Base-by-base conservation (phyloP, 2,329 filamentous ascomycete species). In the Aspergillus ochraceus region DNA sequence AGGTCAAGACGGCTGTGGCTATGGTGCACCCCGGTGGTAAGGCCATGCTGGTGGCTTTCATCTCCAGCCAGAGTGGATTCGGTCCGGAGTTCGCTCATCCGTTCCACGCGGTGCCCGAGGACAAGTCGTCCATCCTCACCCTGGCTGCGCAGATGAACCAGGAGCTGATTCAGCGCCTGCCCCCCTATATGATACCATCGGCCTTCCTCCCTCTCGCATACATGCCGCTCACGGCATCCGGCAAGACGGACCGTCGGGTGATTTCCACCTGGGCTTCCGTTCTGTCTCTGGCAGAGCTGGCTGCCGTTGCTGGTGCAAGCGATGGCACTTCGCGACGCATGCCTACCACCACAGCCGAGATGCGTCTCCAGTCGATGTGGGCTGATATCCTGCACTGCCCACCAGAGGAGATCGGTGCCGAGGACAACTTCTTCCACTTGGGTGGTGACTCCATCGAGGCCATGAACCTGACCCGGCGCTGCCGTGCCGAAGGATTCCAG, bases 1-100 rank as follows among this genome's bases (percentile, higher is more conserved):
- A 74, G 6, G 71, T 80, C 0, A 76, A 79, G 19, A 76, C 75
- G 6, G 80, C 82, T 62, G 77, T 82, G 22, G 76, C 81, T 60
- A 58, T 61, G 60, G 57, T 63, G 49, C 46, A 49, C 20, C 58
- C 58, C 1, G 52, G 49, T 10, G 57, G 58, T 29, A 61, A 61
- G 51, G 26, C 59, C 8, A 63, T 61, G 52, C 61, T 65, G n/a
- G 61, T 55, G 12, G 63, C 61, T 12, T 65, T 64, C 46, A 58
- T 64, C 20, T 57, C 59, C 4, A 55, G 49, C 51, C 29, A 61
- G 57, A 60, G 57, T 50, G 59, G 59, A 17, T 60, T 61, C 39
- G 57, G 59, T 0, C 55, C 62, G 2, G 61, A 63, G 39, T 57
- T 57, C 32, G 12, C 56, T 17, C 50, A 60, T 42, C 30, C 49